phyloP scores from a whole-genome alignment of 192 early-diverging fungal genomes.

The Entrophospora sp. region DNA sequence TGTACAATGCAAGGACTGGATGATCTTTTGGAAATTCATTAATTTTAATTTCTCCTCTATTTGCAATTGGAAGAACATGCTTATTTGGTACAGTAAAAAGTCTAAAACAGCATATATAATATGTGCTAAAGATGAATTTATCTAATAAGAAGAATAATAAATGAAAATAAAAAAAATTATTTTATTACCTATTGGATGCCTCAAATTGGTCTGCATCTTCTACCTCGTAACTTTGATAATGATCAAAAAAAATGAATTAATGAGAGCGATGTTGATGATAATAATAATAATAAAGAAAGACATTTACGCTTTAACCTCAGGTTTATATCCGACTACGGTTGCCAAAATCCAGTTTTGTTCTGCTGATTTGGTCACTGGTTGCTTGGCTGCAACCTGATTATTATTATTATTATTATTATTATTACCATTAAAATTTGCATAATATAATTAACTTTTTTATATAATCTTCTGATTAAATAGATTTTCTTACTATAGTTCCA shows the following conservation, averaged over 20 bases:
- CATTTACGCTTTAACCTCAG: conserved; percentile 42
- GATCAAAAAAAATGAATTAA: background rate
- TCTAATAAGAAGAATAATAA: background rate
- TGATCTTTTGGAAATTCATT: conserved; percentile 33
- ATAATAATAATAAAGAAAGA: background rate
- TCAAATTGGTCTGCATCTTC: conserved; percentile 51
- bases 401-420: background rate
- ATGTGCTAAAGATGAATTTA: background rate
- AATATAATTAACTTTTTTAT: no score
- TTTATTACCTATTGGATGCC: conserved; percentile 34
- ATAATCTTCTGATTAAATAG: no score
- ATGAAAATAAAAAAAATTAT: conserved; percentile 1
- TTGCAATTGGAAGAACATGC: conserved; percentile 38
- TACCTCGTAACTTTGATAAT: conserved; percentile 37
- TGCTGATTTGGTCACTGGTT: conserved; percentile 41
- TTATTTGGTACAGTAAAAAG: conserved; percentile 35
- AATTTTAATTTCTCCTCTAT: conserved; percentile 28
- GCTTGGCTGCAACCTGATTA: conserved; percentile 41
- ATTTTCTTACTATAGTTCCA: background rate
- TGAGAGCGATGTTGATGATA: background rate
- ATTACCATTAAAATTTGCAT: background rate
- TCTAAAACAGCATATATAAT: conserved; percentile 23
- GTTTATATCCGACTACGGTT: conserved; percentile 32
- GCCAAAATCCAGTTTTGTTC: conserved; percentile 50
- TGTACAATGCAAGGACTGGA: conserved; percentile 44